Conservation (phyloP, 495 filamentous ascomycete species). For the Beverwykella pulmonaria region DNA sequence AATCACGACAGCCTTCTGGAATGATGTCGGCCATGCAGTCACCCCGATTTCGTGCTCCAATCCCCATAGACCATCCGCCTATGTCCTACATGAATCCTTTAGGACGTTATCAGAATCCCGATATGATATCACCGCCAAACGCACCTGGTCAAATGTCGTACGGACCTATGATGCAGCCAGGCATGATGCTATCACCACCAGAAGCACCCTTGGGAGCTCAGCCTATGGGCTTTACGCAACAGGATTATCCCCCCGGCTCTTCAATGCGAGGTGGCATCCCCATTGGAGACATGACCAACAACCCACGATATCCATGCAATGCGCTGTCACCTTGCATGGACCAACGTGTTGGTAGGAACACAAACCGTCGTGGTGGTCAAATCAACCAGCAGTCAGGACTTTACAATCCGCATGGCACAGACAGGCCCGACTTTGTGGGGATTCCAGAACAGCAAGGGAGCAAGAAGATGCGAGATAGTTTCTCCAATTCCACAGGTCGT, state of each 20-base stretch:
- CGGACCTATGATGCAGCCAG: slow-evolving; percentile 3
- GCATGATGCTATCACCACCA: not conserved
- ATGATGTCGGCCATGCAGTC: slow-evolving; percentile 6
- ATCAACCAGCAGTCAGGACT: not conserved
- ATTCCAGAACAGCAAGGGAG: slow-evolving; percentile 2
- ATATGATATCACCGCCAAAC: slow-evolving; percentile 1
- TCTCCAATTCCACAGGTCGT: slow-evolving; percentile 10
- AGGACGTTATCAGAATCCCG: not conserved
- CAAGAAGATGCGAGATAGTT: slow-evolving; percentile 12
- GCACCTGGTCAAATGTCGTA: not conserved
- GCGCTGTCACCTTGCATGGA: not conserved
- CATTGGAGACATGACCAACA: slow-evolving; percentile 26
- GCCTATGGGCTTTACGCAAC: not conserved
- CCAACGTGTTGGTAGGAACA: not conserved
- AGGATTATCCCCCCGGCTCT: not conserved
- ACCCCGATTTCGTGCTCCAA: not conserved
- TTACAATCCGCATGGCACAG: slow-evolving; percentile 27
- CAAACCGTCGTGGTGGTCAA: slow-evolving; percentile 14
- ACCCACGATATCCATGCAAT: not conserved
- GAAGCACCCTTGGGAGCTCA: not conserved
- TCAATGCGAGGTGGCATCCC: not conserved
- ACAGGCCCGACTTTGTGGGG: slow-evolving; percentile 20
- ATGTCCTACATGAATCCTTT: too few relatives aligned
- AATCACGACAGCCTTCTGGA: slow-evolving; percentile 10
- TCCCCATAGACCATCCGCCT: not conserved